A percentile compares a stretch with the other conserved stretches of the same genome.
Evolutionary conservation across 2,329 filamentous ascomycete genomes (phyloP).

Genomic region (Aspergillus uvarum): DNA sequence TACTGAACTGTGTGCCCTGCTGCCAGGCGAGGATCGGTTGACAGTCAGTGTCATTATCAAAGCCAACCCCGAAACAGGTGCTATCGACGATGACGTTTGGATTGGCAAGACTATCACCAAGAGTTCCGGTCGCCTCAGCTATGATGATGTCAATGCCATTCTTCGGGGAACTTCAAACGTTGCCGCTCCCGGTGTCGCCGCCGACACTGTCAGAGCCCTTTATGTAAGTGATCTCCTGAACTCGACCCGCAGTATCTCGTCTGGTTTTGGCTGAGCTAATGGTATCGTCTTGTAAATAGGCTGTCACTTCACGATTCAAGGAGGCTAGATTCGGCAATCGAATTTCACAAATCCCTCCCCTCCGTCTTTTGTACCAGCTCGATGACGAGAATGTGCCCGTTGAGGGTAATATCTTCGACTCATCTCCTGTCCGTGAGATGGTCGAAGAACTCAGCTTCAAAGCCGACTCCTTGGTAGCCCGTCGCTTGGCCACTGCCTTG

Average conservation of each 20-base stretch:
- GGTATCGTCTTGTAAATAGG: slow-evolving; percentile 41
- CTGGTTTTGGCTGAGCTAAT: slow-evolving; percentile 2
- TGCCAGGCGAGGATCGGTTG: slow-evolving; percentile 83
- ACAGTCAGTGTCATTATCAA: slow-evolving; percentile 92
- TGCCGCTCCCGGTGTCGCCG: slow-evolving; percentile 64
- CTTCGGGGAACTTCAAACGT: slow-evolving; percentile 64
- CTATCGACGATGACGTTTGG: slow-evolving; percentile 86
- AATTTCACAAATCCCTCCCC: slow-evolving; percentile 74
- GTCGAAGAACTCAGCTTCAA: slow-evolving; percentile 95
- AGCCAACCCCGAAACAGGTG: slow-evolving; percentile 77
- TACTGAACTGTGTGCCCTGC: slow-evolving; percentile 81
- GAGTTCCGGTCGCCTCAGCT: slow-evolving; percentile 80
- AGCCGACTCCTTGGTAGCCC: slow-evolving; percentile 84
- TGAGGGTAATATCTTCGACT: slow-evolving; percentile 93
- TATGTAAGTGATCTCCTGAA: slow-evolving; percentile 54
- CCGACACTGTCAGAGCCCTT: slow-evolving; percentile 77
- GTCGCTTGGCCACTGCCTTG: slow-evolving; percentile 73
- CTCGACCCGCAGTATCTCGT: neutral
- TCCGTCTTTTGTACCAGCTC: slow-evolving; percentile 87
- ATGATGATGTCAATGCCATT: slow-evolving; percentile 81
- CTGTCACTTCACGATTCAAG: slow-evolving; percentile 84
- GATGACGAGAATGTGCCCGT: slow-evolving; percentile 98
- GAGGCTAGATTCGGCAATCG: slow-evolving; percentile 81
- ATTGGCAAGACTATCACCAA: slow-evolving; percentile 92
- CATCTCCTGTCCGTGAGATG: slow-evolving; percentile 82